Evolutionary conservation across 179 eudicot species (phyloP).

Genomic region (Monotropa hypopitys): DNA sequence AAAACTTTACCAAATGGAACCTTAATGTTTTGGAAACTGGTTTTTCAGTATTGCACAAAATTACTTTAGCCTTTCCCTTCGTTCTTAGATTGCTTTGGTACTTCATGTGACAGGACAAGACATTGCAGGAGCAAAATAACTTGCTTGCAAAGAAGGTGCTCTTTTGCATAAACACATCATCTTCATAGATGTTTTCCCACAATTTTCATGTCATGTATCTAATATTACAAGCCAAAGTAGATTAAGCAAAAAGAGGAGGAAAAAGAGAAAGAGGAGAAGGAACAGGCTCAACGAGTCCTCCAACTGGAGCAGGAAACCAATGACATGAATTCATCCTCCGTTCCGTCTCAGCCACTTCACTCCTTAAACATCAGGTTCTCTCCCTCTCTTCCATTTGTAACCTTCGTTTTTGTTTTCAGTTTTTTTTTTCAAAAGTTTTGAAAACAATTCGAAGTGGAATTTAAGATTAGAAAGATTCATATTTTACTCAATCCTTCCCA

Average conservation of each 20-base stretch:
- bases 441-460: too few species aligned
- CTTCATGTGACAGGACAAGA: conserved; percentile 46
- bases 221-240: conserved; percentile 1
- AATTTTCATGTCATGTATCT: background rate
- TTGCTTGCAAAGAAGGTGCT: conserved; percentile 24
- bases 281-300: background rate
- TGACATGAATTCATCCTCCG: conserved; percentile 1
- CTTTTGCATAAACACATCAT: background rate
- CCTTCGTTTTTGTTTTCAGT: background rate
- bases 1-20: too few species aligned
- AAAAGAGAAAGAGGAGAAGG: conserved; percentile 8
- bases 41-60: background rate
- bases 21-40: too few species aligned
- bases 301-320: conserved; percentile 2
- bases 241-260: conserved; percentile 8
- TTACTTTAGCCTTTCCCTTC: background rate
- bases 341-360: conserved; percentile 4
- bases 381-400: background rate
- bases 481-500: background rate
- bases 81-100: background rate
- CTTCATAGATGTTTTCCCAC: background rate
- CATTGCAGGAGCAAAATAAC: conserved; percentile 65
- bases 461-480: too few species aligned
- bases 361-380: conserved; percentile 1
- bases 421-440: too few species aligned